Evolutionary conservation across 2,329 filamentous ascomycete genomes (phyloP), one percentile per base, ranked within the genome.

Genomic region (Botryotinia globosa): DNA sequence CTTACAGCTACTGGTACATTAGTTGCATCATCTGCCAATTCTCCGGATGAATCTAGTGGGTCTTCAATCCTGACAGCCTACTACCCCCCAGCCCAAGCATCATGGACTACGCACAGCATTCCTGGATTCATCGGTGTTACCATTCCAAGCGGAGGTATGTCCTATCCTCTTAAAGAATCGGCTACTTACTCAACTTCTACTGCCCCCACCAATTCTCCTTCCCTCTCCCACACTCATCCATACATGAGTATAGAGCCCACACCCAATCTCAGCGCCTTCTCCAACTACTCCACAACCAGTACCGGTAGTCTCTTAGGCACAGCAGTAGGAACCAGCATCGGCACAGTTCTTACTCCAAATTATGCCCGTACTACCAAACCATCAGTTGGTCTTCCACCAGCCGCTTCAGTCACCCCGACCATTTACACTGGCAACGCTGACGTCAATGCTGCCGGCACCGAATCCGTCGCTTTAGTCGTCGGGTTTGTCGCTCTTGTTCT

Each of bases 71-170:
- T 18, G 22, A 56, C 10, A 25, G 54, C 65, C 18, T 56, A 56
- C 3, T 32, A 68, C 5, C 18, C 48, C 8, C n/a, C 65, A 3
- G 5, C 48, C 20, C 51, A 42, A 25, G n/a, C 29, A 68, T 56
- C 48, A 4, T 56, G 16, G 48, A 44, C n/a, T 1, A 68, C 48
- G 14, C 37, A 44, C 37, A 68, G 18, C 0, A 9, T 56, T 44
- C 65, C 65, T 18, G 64, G 64, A 14, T 67, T 67, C 32, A 56
- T 67, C 18, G 48, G 65, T 56, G 48, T 58, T 20, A 56, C n/a
- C 10, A 56, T 68, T 29, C 65, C 65, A 16, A 67, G 25, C 1
- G 65, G n/a, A 32, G 37, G 48, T 6, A 68, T 68, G 48, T 32
- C 34, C 1, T 56, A 44, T 16, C n/a, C 37, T 56, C 7, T 18